Percentiles rank a stretch among this genome's conserved stretches.
Conservation (phyloP, 2,329 filamentous ascomycete species). For the Myriangium duriaei region DNA sequence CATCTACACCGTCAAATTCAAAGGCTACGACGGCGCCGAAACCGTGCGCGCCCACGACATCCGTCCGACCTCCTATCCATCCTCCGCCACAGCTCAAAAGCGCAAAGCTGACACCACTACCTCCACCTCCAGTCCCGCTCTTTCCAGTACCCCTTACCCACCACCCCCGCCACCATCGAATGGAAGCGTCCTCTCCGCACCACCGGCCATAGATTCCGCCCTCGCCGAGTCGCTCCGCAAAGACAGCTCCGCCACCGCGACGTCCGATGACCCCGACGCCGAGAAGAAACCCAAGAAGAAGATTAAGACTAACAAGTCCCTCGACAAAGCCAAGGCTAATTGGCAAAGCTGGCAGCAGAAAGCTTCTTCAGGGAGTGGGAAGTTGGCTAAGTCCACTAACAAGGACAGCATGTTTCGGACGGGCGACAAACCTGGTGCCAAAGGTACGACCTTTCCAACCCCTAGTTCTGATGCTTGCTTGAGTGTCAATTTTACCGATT, state of each 20-base stretch:
- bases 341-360: slow-evolving; percentile 91
- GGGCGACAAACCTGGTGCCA: slow-evolving; percentile 69
- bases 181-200: slow-evolving; percentile 50
- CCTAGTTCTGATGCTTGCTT: too few species aligned
- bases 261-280: slow-evolving; percentile 39
- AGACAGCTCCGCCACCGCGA: slow-evolving; percentile 27
- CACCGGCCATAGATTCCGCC: slow-evolving; percentile 53
- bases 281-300: slow-evolving; percentile 45
- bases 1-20: slow-evolving; percentile 91
- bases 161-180: slow-evolving; percentile 28
- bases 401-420: slow-evolving; percentile 98
- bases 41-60: slow-evolving; percentile 71
- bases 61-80: slow-evolving; percentile 47
- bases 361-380: slow-evolving; percentile 29
- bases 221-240: slow-evolving; percentile 51
- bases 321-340: slow-evolving; percentile 81
- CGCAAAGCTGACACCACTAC: slow-evolving; percentile 73
- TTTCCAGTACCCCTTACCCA: slow-evolving; percentile 26
- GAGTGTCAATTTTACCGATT: slow-evolving; percentile 15
- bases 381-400: slow-evolving; percentile 54
- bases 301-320: slow-evolving; percentile 80
- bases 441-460: too few species aligned
- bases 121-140: slow-evolving; percentile 22
- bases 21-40: slow-evolving; percentile 71
- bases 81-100: slow-evolving; percentile 35